Evolutionary conservation across 345 rosid genomes (phyloP).

Genomic region (Dimocarpus longan): DNA sequence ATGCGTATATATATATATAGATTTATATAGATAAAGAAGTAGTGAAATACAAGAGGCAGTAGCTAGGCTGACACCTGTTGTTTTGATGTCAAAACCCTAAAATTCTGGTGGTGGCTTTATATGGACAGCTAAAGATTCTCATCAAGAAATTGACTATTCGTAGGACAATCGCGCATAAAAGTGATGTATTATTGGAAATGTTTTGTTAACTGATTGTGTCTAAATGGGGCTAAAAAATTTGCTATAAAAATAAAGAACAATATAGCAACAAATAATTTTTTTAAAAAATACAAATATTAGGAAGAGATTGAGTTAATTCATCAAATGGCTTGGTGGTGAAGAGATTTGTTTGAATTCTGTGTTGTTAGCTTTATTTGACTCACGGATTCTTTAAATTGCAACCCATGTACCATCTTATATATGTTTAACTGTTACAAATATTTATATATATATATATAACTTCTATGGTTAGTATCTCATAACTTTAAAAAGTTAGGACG

Average conservation of each 20-base stretch:
- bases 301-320: background rate
- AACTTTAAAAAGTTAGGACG: too few relatives aligned
- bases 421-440: too few relatives aligned
- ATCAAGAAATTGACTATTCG: slow-evolving; percentile 48
- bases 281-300: background rate
- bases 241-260: slow-evolving; percentile 10
- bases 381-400: background rate
- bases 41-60: background rate
- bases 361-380: background rate
- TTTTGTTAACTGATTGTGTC: slow-evolving; percentile 14
- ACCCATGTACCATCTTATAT: background rate
- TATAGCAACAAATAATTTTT: background rate
- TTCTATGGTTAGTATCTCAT: too few relatives aligned
- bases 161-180: slow-evolving; percentile 28
- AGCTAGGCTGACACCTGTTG: slow-evolving; percentile 23
- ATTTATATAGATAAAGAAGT: background rate
- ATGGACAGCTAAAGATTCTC: slow-evolving; percentile 46
- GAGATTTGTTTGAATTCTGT: background rate
- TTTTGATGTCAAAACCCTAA: slow-evolving; percentile 39
- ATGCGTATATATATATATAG: background rate
- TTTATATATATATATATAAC: too few relatives aligned
- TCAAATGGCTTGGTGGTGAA: background rate
- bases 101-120: slow-evolving; percentile 41
- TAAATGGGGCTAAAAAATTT: slow-evolving; percentile 7
- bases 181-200: slow-evolving; percentile 22